phyloP scores from a whole-genome alignment of 208 protist species.

The Wallacemonas rigidus region DNA sequence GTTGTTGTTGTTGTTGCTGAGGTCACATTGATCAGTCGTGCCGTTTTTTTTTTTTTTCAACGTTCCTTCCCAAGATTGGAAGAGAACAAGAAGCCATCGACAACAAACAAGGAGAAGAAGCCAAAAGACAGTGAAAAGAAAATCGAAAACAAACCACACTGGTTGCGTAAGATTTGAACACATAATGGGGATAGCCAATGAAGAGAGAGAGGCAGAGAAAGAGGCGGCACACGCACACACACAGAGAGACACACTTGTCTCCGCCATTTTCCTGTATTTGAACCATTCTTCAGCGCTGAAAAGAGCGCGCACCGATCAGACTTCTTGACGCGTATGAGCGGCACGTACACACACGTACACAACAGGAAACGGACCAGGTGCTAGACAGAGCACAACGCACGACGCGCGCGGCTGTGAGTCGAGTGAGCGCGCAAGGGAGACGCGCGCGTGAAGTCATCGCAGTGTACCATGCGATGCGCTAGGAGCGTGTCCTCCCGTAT shows the following conservation, averaged over 20 bases:
- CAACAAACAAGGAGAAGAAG: neutral
- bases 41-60: too few species aligned
- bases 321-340: neutral
- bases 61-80: too few species aligned
- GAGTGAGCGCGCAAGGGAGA: too few species aligned
- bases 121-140: conserved; percentile 15
- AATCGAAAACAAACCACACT: neutral
- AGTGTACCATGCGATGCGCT: too few species aligned
- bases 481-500: too few species aligned
- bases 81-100: too few species aligned
- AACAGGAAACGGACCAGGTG: neutral
- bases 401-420: too few species aligned
- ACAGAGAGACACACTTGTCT: neutral
- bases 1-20: neutral
- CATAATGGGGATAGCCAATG: too few species aligned
- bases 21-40: too few species aligned
- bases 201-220: neutral
- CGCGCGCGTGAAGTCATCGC: too few species aligned
- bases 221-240: neutral
- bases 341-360: neutral
- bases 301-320: too few species aligned
- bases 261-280: neutral
- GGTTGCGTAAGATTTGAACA: too few species aligned
- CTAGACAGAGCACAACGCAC: neutral
- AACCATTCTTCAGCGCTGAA: neutral